phyloP scores from a whole-genome alignment of 768 basidiomycete genomes.

The Tricholomella constricta region DNA sequence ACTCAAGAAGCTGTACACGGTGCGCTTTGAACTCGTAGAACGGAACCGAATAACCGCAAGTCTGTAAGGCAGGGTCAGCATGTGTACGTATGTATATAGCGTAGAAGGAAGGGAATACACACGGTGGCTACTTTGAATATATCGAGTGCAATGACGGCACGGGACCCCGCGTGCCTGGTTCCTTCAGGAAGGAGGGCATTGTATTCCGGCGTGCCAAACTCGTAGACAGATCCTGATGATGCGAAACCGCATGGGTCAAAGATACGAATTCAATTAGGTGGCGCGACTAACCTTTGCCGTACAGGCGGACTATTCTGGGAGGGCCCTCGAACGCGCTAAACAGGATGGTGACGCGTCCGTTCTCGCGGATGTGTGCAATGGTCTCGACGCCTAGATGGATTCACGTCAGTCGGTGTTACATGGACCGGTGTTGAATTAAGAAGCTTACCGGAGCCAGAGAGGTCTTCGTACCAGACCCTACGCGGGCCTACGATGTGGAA shows the following conservation, averaged over 20 bases:
- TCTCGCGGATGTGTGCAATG: slow-evolving; percentile 57
- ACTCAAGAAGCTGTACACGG: slow-evolving; percentile 56
- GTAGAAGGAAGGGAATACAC: slow-evolving; percentile 15
- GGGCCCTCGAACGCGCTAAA: slow-evolving; percentile 66
- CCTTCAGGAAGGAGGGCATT: slow-evolving; percentile 49
- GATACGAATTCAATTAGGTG: not conserved
- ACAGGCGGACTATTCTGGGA: slow-evolving; percentile 58
- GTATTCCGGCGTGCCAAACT: slow-evolving; percentile 66
- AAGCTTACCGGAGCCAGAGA: slow-evolving; percentile 63
- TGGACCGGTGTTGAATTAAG: not conserved
- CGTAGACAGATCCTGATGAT: slow-evolving; percentile 54
- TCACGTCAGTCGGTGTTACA: not conserved
- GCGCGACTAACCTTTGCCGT: slow-evolving; percentile 52
- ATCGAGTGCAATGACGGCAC: slow-evolving; percentile 61
- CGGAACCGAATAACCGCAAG: slow-evolving; percentile 69
- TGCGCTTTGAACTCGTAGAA: slow-evolving; percentile 59
- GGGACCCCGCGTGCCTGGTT: slow-evolving; percentile 56
- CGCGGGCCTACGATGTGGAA: slow-evolving; percentile 60
- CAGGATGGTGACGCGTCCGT: slow-evolving; percentile 60
- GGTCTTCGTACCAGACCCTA: slow-evolving; percentile 74
- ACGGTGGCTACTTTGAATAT: slow-evolving; percentile 59
- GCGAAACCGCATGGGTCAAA: slow-evolving; percentile 7
- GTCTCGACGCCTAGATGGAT: slow-evolving; percentile 38
- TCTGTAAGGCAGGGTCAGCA: slow-evolving; percentile 37
- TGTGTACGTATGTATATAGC: not conserved